Base-by-base conservation (phyloP, 2,329 filamentous ascomycete genomes). In the Zasmidium citrigriseum region DNA sequence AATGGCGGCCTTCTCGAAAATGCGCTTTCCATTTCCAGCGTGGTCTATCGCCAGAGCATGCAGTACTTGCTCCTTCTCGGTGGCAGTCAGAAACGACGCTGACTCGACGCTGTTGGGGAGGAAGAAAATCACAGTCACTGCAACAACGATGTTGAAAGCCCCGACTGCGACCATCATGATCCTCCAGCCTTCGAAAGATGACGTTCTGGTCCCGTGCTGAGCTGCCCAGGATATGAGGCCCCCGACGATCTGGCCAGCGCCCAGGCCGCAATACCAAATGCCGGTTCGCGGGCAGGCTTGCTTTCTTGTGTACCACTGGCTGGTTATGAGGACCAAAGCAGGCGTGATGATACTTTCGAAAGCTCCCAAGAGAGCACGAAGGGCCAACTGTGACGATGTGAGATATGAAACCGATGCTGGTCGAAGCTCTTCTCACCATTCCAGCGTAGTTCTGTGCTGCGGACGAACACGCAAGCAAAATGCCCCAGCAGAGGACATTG, bases 201-300 rank as follows among this genome's bases (percentile, higher is more conserved):
- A n/a, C n/a, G 50, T 51, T 21, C 23, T 2, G 3, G 61, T 60
- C 51, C 71, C 71, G 24, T 72, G 66, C 45, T 70, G 68, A 63
- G 76, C 73, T 47, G 67, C 79, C 62, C 82, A 84, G 1, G 87
- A 87, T 0, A 89, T 77, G 1, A 90, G 79, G 3, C 87, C 87
- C 25, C 88, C 87, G 3, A 89, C 83, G 48, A 90, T 86, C 67
- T 89, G 87, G 66, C 90, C 87, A 1, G 78, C 80, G 1, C 88
- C 88, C 68, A 89, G 89, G 85, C 89, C 90, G 84, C 88, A 88
- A 71, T 88, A 87, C 76, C 75, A 76, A 46, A 62, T 85, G 18
- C 61, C 60, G 14, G 60, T 55, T 18, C 62, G n/a, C n/a, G n/a
- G n/a, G n/a, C n/a, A n/a, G n/a, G n/a, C n/a, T n/a, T n/a, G n/a